Percentiles rank a stretch among this genome's conserved stretches.
phyloP scores from a whole-genome alignment of 2,329 filamentous ascomycete species.

The Microdochium paspali region DNA sequence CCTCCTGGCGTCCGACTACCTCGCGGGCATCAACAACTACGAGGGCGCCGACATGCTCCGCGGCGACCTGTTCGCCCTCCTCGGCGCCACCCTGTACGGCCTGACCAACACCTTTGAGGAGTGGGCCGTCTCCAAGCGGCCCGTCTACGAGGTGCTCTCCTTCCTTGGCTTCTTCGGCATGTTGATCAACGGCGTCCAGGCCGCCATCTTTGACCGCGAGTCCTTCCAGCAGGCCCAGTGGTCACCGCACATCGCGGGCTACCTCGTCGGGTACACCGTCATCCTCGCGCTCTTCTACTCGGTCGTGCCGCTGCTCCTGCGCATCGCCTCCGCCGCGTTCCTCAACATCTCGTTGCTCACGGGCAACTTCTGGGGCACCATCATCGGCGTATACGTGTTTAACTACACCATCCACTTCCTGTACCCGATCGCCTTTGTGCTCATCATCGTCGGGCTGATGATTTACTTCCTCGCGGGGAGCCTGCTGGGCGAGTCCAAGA shows the following conservation, averaged over 20 bases:
- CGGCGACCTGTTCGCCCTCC: slow-evolving; percentile 84
- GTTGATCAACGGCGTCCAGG: slow-evolving; percentile 84
- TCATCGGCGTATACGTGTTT: slow-evolving; percentile 85
- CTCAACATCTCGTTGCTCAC: slow-evolving; percentile 94
- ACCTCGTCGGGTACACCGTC: slow-evolving; percentile 83
- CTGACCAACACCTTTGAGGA: slow-evolving; percentile 88
- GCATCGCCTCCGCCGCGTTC: slow-evolving; percentile 84
- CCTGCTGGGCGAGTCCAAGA: slow-evolving; percentile 77
- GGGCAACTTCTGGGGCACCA: slow-evolving; percentile 93
- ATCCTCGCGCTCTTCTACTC: slow-evolving; percentile 80
- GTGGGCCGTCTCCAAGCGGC: slow-evolving; percentile 79
- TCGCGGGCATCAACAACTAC: slow-evolving; percentile 66
- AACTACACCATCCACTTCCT: slow-evolving; percentile 72
- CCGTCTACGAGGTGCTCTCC: slow-evolving; percentile 86
- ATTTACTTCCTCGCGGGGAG: slow-evolving; percentile 82
- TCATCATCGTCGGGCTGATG: slow-evolving; percentile 78
- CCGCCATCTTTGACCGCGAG: slow-evolving; percentile 79
- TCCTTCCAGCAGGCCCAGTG: slow-evolving; percentile 58
- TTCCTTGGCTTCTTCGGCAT: slow-evolving; percentile 84
- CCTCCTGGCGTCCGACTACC: slow-evolving; percentile 77
- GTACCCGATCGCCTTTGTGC: slow-evolving; percentile 91
- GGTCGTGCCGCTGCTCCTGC: slow-evolving; percentile 76
- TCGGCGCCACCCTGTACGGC: slow-evolving; percentile 87
- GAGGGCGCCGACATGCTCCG: slow-evolving; percentile 65
- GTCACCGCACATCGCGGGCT: slow-evolving; percentile 63